Evolutionary conservation across 225 moss, liverwort and hornwort species (phyloP), one percentile per base, ranked within the genome.

Genomic region (Pleurozium schreberi): DNA sequence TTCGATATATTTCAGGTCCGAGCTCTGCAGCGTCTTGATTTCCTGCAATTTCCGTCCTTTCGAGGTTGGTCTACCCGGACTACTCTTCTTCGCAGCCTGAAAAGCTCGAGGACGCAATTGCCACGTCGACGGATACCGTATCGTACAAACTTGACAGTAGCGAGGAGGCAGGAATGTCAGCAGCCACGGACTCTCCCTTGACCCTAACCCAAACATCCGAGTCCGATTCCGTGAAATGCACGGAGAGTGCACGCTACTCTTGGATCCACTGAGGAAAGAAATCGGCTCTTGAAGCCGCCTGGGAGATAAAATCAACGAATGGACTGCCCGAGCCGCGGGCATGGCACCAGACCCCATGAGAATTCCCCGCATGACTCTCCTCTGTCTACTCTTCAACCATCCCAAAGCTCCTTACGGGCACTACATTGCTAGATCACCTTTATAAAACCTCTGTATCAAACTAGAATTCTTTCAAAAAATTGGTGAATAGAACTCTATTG

Each of bases 1-100:
- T 62, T 94, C 93, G 62, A 99, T 96, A 86, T 93, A 92, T 88
- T 97, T 96, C 87, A 95, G 31, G 65, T 95, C 94, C 40, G 92
- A 94, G 61, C 75, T 89, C 64, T 83, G 87, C 36, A 95, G 59
- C 65, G 92, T 91, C 85, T 91, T 89, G 14, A 92, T 76, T 50
- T 94, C 92, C 90, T 80, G 88, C 66, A 80, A 33, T 86, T 91
- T 94, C 70, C 93, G 90, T 40, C 91, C 91, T 84, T 85, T 94
- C 22, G 84, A 89, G 43, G 87, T 43, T 65, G 91, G 6, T 85
- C 84, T 80, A 14, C 70, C 85, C 21, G 66, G 66, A 43, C 55
- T 65, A 59, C 57, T 79, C 89, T 71, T 90, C 81, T 84, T 94
- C 63, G 60, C 80, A 18, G 87, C 84, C 66, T 93, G 94, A 25